These are phyloP conservation scores for Penicillium dipodomyicola DNA, from an alignment of 495 filamentous ascomycete genomes.

Conservation along the genomic window DNA sequence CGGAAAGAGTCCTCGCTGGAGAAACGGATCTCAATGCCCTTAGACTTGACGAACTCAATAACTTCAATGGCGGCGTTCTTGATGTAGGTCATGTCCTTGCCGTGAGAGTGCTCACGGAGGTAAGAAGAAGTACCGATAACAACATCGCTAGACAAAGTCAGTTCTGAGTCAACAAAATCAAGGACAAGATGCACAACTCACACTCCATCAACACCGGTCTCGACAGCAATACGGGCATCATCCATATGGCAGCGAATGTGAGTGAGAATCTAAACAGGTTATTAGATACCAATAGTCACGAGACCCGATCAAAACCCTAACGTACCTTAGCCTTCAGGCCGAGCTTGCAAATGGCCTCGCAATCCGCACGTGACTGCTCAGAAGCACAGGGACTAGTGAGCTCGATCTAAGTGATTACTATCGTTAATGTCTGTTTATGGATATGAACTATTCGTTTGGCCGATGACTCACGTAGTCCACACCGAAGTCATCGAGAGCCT, in stretches of 20 bases:
- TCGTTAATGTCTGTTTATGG: constrained; percentile 20
- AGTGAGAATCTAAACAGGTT: constrained; percentile 57
- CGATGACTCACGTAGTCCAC: constrained; percentile 75
- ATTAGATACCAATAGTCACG: neutral
- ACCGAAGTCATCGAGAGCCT: constrained; percentile 78
- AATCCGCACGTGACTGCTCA: constrained; percentile 76
- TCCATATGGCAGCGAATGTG: constrained; percentile 95
- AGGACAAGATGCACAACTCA: constrained; percentile 32
- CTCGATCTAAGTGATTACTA: constrained; percentile 55
- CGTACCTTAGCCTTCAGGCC: constrained; percentile 74
- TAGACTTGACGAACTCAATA: constrained; percentile 89
- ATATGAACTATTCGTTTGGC: neutral
- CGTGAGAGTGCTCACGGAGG: constrained; percentile 88
- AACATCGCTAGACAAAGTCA: constrained; percentile 60
- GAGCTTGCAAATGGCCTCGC: constrained; percentile 88
- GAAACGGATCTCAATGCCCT: constrained; percentile 79
- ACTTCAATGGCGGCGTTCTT: constrained; percentile 90
- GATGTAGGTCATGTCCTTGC: constrained; percentile 92
- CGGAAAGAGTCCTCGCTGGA: constrained; percentile 82
- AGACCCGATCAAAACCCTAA: constrained; percentile 4
- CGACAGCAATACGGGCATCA: constrained; percentile 83
- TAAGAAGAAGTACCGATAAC: constrained; percentile 93
- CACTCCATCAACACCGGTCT: constrained; percentile 76
- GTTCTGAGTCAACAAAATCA: constrained; percentile 12
- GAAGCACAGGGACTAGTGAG: constrained; percentile 78